Base-by-base conservation (phyloP, 768 basidiomycete genomes). In the Coprinopsis strossmayeri region DNA sequence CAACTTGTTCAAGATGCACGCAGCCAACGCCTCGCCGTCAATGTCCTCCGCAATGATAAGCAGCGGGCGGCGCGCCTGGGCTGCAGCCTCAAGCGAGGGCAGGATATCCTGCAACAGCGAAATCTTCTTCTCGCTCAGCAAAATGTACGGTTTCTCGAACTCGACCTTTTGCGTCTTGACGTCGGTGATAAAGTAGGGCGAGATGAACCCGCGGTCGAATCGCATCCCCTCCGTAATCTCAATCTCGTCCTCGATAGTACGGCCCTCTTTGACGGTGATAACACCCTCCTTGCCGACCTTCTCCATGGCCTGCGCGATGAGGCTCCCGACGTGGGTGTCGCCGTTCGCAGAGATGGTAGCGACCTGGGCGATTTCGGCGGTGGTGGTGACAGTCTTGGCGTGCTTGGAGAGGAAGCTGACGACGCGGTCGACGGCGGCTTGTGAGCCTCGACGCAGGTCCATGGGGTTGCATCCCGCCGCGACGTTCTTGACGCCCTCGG, bases 171-270 rank as follows among this genome's bases (percentile, higher is more conserved):
- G 95, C 37, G 78, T 62, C 80, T 98, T 97, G 75, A 94, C 88
- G 72, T 99, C 92, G 55, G 95, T 98, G 69, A 99, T 83, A 67
- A 98, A 96, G 80, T 97, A 97, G 0, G 94, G 91, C 1, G 90
- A 92, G 70, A 97, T 95, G 78, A 81, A 99, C 18, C 95, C 95
- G 46, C 95, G 88, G 80, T 99, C 95, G 72, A 99, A 97, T 61
- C 93, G 84, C 95, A 99, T 99, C 68, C 95, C 95, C 72, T 99
- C 95, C 23, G 95, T 97, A 61, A 99, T 93, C 66, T 99, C 95
- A 63, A 97, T 97, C 69, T 96, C 93, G 63, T 99, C 95, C 59
- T 97, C 93, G 55, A 94, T 96, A 3, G 95, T 98, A 58, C 87
- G 84, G 37, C 95, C 95, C 68, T 99, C 95, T 76, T 98, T 99